Conservation (phyloP, 495 filamentous ascomycete species). For the Aspergillus haitiensis region DNA sequence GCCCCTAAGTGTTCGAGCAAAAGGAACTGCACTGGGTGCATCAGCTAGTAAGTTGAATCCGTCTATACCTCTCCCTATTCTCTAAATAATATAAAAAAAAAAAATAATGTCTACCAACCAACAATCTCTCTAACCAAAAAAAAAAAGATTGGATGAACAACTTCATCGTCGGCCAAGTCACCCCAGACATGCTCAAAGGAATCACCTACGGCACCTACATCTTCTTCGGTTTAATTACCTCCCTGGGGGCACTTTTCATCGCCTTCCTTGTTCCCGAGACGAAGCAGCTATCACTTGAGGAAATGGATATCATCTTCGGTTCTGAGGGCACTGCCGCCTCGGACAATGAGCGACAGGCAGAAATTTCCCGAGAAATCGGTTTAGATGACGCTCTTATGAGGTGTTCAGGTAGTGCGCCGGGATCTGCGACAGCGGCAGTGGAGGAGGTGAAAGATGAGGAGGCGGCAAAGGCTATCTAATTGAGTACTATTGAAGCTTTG, state of each 20-base stretch:
- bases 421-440: not conserved
- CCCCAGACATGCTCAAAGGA: slow-evolving; percentile 63
- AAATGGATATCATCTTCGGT: slow-evolving; percentile 67
- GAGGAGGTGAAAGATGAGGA: slow-evolving; percentile 1
- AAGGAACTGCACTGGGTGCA: slow-evolving; percentile 71
- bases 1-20: slow-evolving; percentile 71
- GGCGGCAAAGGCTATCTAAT: not conserved
- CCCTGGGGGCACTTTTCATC: slow-evolving; percentile 55
- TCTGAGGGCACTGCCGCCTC: slow-evolving; percentile 61
- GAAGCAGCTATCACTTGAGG: slow-evolving; percentile 45
- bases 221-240: slow-evolving; percentile 66
- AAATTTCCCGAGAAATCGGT: slow-evolving; percentile 69
- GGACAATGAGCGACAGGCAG: slow-evolving; percentile 65
- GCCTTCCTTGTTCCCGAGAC: slow-evolving; percentile 60
- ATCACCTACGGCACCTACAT: slow-evolving; percentile 73
- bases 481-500: too few relatives aligned
- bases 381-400: slow-evolving; percentile 38
- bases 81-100: too few relatives aligned
- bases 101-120: not conserved
- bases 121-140: not conserved
- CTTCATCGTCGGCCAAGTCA: slow-evolving; percentile 69
- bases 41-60: slow-evolving; percentile 41
- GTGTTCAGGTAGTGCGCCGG: not conserved
- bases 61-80: slow-evolving; percentile 6
- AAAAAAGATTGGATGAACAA: slow-evolving; percentile 55